A percentile compares a stretch with the other conserved stretches of the same genome.
phyloP scores from a whole-genome alignment of 176 grass and related monocot genomes.

The Dendrocalamus sinicus region DNA sequence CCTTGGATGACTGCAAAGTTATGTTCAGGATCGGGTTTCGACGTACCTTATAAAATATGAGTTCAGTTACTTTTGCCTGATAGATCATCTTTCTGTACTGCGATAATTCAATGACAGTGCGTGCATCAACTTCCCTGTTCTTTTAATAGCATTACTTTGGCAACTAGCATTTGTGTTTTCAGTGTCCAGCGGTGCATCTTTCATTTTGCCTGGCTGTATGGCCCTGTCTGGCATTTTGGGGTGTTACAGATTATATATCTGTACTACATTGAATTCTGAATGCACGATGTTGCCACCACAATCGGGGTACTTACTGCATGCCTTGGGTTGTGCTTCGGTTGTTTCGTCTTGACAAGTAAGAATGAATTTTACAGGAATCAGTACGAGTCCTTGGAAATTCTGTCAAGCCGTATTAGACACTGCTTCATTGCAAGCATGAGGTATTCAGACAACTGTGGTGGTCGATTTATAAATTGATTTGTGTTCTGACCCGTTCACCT shows the following conservation, averaged over 20 bases:
- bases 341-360: neutral
- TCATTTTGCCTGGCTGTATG: neutral
- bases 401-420: neutral
- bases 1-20: conserved; percentile 2
- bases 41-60: neutral
- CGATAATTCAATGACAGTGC: neutral
- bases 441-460: neutral
- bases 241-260: neutral
- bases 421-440: neutral
- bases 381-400: neutral
- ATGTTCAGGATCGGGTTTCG: neutral
- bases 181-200: neutral
- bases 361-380: neutral
- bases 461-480: neutral
- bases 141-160: neutral
- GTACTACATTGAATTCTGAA: neutral
- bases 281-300: neutral
- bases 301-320: neutral
- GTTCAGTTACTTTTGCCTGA: neutral
- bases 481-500: neutral
- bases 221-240: neutral
- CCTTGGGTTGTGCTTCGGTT: neutral
- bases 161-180: neutral
- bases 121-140: neutral
- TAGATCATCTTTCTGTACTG: neutral